phyloP scores from a whole-genome alignment of 495 filamentous ascomycete species.

The Penicillium daleae region DNA sequence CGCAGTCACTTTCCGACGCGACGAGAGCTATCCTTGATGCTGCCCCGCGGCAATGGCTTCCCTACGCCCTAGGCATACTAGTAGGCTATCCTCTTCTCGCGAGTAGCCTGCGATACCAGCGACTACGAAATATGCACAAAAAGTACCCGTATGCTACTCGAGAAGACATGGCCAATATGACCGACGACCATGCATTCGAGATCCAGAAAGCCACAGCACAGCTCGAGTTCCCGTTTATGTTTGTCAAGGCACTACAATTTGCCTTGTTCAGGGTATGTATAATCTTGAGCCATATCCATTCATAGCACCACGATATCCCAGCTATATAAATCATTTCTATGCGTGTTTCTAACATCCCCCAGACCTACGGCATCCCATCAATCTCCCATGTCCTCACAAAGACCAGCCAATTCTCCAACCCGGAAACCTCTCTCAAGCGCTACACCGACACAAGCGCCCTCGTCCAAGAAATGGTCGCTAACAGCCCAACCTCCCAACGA shows the following conservation, averaged over 20 bases:
- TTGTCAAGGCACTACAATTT: slow-evolving; percentile 61
- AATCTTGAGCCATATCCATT: not conserved
- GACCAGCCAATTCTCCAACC: slow-evolving; percentile 61
- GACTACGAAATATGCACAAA: slow-evolving; percentile 47
- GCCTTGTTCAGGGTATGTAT: slow-evolving; percentile 61
- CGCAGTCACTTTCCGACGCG: slow-evolving; percentile 7
- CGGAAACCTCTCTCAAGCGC: slow-evolving; percentile 58
- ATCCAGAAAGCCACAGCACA: slow-evolving; percentile 54
- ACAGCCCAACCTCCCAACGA: slow-evolving; percentile 52
- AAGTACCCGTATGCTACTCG: slow-evolving; percentile 58
- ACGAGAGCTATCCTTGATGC: slow-evolving; percentile 15
- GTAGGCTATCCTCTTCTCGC: slow-evolving; percentile 37
- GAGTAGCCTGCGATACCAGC: slow-evolving; percentile 52
- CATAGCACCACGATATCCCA: too few relatives aligned
- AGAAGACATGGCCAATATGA: slow-evolving; percentile 62
- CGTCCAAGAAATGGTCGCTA: slow-evolving; percentile 57
- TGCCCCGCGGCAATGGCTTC: slow-evolving; percentile 26
- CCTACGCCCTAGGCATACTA: slow-evolving; percentile 29
- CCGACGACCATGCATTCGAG: slow-evolving; percentile 59
- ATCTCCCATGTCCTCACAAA: slow-evolving; percentile 61
- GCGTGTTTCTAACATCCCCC: not conserved
- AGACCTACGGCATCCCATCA: slow-evolving; percentile 70
- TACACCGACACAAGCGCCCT: slow-evolving; percentile 66
- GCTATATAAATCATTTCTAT: not conserved
- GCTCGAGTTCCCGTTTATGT: slow-evolving; percentile 62